Base-by-base conservation (phyloP, 768 basidiomycete genomes). In the Krasilnikovozyma curviuscula region DNA sequence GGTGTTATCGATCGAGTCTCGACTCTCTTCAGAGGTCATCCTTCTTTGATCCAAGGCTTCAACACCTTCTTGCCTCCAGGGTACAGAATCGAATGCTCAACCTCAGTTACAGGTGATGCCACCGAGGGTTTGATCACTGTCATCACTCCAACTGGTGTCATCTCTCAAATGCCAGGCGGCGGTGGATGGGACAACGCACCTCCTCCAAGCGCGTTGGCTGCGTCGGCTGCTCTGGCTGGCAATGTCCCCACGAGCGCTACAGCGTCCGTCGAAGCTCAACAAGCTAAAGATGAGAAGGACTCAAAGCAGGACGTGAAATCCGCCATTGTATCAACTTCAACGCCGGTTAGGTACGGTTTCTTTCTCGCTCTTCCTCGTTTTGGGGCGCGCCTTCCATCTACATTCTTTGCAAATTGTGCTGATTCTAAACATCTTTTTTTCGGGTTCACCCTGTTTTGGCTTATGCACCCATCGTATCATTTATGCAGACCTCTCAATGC, bases 1-100 rank as follows among this genome's bases (percentile, higher is more conserved):
- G 88, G 86, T 31, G 91, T 98, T 40, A 98, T 98, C 59, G 78
- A 79, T 59, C 83, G 89, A 44, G 91, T 95, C 25, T 91, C 89
- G 1, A 74, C 78, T 41, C 76, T 98, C 23, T 97, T 98, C 68
- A 75, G 78, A 48, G 84, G 83, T 2, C 85, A 93, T 58, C 83
- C 84, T 0, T 61, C 69, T 5, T 79, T 98, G 52, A 95, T 98
- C 39, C 85, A 91, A 64, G 89, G 89, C 9, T 98, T 98, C 73
- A 97, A 95, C 67, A 93, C 88, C 0, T 98, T 97, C 66, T 73
- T 98, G 10, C 91, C 91, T 3, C 72, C 75, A 19, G 91, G 91
- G 14, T 98, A 95, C 61, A 78, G 83, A 40, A 95, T 98, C 63
- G 85, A 91, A 55, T 68, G 68, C 50, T 50, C 40, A 32, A 54